Evolutionary conservation across 2,329 filamentous ascomycete genomes (phyloP).

Genomic region (Lachnellula suecica): DNA sequence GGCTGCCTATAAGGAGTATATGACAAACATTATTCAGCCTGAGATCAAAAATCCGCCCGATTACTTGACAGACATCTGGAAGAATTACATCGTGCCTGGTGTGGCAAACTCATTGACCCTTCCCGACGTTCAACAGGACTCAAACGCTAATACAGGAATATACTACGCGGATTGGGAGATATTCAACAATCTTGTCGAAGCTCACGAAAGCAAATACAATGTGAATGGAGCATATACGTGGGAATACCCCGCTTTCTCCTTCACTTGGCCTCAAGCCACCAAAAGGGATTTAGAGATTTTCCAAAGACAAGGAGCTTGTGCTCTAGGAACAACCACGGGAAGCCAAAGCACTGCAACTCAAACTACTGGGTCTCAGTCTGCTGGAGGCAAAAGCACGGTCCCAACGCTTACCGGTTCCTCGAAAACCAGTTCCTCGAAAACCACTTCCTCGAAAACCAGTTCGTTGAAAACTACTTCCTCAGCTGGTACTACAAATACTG

Average conservation of each 20-base stretch:
- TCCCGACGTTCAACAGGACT: neutral
- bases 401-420: too few species aligned
- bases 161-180: neutral
- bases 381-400: too few species aligned
- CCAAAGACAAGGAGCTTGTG: neutral
- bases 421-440: too few species aligned
- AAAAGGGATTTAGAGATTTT: neutral
- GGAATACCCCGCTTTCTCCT: neutral
- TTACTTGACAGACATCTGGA: neutral
- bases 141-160: neutral
- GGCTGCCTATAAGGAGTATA: neutral
- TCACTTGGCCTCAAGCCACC: neutral
- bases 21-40: neutral
- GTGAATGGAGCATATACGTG: neutral
- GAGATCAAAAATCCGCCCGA: neutral
- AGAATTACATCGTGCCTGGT: neutral
- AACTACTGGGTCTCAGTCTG: too few species aligned
- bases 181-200: neutral
- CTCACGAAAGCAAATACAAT: neutral
- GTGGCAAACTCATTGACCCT: neutral
- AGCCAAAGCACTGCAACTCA: neutral
- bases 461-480: neutral
- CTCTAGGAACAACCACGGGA: neutral
- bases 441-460: too few species aligned
- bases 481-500: too few species aligned